Evolutionary conservation across 768 basidiomycete species (phyloP).

Genomic region (Russula emetica): DNA sequence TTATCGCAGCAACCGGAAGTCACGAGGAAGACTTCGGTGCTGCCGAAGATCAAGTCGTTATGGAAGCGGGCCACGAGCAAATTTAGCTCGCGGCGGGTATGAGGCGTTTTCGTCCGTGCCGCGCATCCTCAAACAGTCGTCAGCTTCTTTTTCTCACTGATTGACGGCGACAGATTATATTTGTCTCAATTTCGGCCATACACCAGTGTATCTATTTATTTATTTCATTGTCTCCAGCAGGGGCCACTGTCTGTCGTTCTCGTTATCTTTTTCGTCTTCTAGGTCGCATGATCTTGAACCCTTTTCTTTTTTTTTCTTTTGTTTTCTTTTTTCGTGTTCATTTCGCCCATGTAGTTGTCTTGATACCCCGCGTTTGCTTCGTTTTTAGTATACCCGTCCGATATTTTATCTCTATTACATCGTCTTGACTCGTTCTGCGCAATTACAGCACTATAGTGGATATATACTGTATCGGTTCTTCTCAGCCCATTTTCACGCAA

Average conservation of each 20-base stretch:
- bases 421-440: background rate
- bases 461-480: too few species aligned
- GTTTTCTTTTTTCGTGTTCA: background rate
- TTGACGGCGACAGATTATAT: background rate
- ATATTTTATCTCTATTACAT: background rate
- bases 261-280: background rate
- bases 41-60: conserved; percentile 16
- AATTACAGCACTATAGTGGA: background rate
- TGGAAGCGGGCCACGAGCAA: conserved; percentile 24
- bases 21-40: conserved; percentile 13
- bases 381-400: background rate
- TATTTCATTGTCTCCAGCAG: background rate
- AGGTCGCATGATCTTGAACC: background rate
- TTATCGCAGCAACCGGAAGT: background rate
- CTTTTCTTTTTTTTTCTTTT: too few species aligned
- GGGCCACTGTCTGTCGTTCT: too few species aligned
- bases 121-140: background rate
- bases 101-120: background rate
- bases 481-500: too few species aligned
- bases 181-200: background rate
- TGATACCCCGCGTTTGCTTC: background rate
- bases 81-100: conserved; percentile 7
- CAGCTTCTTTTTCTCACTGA: background rate
- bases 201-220: background rate
- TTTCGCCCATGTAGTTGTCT: background rate